Evolutionary conservation across 129 eudicot genomes (phyloP).

Genomic region (Artemisia tridentata): DNA sequence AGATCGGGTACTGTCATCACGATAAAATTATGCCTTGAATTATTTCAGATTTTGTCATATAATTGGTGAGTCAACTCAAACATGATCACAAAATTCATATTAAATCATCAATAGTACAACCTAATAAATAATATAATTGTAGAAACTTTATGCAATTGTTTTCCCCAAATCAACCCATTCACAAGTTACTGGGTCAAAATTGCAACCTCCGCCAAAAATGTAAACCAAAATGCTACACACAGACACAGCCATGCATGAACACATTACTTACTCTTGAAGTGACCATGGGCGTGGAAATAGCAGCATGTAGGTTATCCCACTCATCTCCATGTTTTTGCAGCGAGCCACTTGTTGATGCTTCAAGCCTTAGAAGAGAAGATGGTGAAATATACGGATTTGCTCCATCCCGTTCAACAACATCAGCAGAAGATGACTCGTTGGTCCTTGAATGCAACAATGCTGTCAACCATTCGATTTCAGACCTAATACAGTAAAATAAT

Average conservation of each 20-base stretch:
- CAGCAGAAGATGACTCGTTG: constrained; percentile 32
- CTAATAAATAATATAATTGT: no score
- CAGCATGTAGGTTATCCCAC: constrained; percentile 25
- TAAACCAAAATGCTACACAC: background rate
- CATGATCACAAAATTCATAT: no score
- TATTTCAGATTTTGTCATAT: no score
- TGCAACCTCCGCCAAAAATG: background rate
- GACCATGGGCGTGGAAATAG: constrained; percentile 36
- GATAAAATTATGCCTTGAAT: no score
- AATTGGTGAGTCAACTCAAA: no score
- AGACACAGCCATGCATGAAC: constrained; percentile 6
- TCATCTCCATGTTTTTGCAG: constrained; percentile 32
- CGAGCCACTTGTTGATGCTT: constrained; percentile 24
- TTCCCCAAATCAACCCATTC: background rate
- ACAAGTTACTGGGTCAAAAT: constrained; percentile 1
- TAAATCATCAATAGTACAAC: no score
- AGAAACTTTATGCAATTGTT: background rate
- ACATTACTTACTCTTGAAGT: constrained; percentile 44
- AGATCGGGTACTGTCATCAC: background rate
- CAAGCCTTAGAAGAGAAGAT: constrained; percentile 23
- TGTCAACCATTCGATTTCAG: constrained; percentile 67
- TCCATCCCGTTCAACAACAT: constrained; percentile 31
- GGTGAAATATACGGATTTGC: constrained; percentile 17
- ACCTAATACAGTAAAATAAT: constrained; percentile 38
- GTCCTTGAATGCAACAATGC: constrained; percentile 58